Percentiles rank a stretch among this genome's conserved stretches.
Evolutionary conservation across 2,329 filamentous ascomycete species (phyloP).

Genomic region (Cryphonectria japonica): DNA sequence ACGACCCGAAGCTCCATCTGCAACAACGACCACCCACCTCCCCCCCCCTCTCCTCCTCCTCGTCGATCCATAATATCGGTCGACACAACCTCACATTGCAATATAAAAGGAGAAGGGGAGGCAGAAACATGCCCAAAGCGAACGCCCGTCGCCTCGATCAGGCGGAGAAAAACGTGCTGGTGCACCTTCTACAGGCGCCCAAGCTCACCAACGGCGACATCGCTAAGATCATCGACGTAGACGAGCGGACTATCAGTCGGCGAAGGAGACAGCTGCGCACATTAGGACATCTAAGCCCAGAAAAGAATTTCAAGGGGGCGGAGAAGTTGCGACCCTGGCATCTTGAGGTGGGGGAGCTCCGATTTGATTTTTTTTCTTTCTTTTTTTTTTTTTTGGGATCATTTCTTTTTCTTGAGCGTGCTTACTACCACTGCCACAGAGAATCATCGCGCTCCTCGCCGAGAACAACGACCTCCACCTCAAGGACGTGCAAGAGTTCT

Average conservation of each 20-base stretch:
- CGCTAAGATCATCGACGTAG: slow-evolving; percentile 27
- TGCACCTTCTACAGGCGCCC: slow-evolving; percentile 27
- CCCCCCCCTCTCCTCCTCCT: background rate
- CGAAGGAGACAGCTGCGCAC: slow-evolving; percentile 27
- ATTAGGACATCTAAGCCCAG: slow-evolving; percentile 26
- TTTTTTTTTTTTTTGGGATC: background rate
- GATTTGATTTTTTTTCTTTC: too few relatives aligned
- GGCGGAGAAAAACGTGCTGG: slow-evolving; percentile 28
- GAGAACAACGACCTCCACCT: slow-evolving; percentile 26
- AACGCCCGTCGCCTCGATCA: slow-evolving; percentile 27
- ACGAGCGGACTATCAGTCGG: slow-evolving; percentile 28
- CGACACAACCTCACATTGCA: background rate
- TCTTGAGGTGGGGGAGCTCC: slow-evolving; percentile 28
- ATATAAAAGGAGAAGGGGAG: too few relatives aligned
- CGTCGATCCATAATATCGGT: background rate
- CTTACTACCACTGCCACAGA: slow-evolving; percentile 15
- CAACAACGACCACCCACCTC: slow-evolving; percentile 11
- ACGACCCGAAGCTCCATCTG: slow-evolving; percentile 21
- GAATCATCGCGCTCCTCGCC: slow-evolving; percentile 27
- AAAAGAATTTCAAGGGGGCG: slow-evolving; percentile 27
- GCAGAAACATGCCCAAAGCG: slow-evolving; percentile 16
- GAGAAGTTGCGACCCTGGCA: slow-evolving; percentile 29
- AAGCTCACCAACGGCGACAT: slow-evolving; percentile 29
- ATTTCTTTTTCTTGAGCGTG: background rate
- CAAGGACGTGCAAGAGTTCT: slow-evolving; percentile 25